Percentiles rank a stretch among this genome's conserved stretches.
Conservation (phyloP, 352 stramenopile species). For the Globisporangium heterothallicum region DNA sequence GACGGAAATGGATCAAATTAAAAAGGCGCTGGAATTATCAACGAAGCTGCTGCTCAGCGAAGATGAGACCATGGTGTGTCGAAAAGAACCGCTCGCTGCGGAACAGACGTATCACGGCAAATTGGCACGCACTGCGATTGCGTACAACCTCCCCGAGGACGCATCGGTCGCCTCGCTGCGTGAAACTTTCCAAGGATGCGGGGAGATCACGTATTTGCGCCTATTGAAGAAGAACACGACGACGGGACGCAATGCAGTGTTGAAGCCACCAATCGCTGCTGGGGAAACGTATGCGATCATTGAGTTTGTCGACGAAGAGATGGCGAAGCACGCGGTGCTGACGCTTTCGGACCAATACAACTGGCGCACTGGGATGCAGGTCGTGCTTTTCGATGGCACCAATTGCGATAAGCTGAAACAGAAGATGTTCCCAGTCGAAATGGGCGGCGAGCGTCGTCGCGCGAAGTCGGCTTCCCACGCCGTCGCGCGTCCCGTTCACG, state of each 20-base stretch:
- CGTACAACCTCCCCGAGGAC: slow-evolving; percentile 83
- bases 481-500: slow-evolving; percentile 65
- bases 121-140: slow-evolving; percentile 77
- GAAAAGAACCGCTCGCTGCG: slow-evolving; percentile 70
- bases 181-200: slow-evolving; percentile 80
- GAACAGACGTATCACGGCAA: slow-evolving; percentile 87
- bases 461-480: slow-evolving; percentile 72
- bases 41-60: slow-evolving; percentile 82
- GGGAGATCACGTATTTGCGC: slow-evolving; percentile 81
- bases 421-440: slow-evolving; percentile 85
- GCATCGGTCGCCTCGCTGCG: slow-evolving; percentile 79
- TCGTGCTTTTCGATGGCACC: slow-evolving; percentile 86
- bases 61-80: slow-evolving; percentile 80
- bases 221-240: slow-evolving; percentile 88
- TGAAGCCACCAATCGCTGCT: slow-evolving; percentile 83
- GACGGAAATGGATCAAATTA: slow-evolving; percentile 76
- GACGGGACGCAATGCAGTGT: slow-evolving; percentile 78
- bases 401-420: slow-evolving; percentile 87
- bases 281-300: slow-evolving; percentile 88
- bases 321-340: slow-evolving; percentile 85
- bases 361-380: slow-evolving; percentile 82
- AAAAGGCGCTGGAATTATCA: slow-evolving; percentile 77
- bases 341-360: slow-evolving; percentile 87
- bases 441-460: slow-evolving; percentile 60
- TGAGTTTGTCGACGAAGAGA: slow-evolving; percentile 85